phyloP scores from a whole-genome alignment of 768 basidiomycete species.

The Termitomyces eurrhizus region DNA sequence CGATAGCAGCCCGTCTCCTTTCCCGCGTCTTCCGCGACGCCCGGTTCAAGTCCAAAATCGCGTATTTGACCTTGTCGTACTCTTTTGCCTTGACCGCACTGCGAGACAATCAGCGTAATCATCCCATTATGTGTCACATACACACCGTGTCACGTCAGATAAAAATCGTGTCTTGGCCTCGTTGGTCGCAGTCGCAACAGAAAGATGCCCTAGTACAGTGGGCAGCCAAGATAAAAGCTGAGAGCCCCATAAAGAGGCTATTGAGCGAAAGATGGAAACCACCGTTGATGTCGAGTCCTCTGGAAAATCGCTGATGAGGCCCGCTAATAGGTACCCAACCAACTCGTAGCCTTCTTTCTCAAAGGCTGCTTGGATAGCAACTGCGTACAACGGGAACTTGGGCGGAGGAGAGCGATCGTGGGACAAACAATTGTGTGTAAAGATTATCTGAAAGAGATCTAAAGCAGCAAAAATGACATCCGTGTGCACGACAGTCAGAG shows the following conservation, averaged over 20 bases:
- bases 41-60: conserved; percentile 65
- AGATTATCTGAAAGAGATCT: conserved; percentile 71
- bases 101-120: background rate
- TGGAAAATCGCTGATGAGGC: conserved; percentile 84
- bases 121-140: conserved; percentile 12
- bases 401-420: conserved; percentile 40
- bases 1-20: conserved; percentile 43
- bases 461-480: conserved; percentile 81
- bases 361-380: conserved; percentile 56
- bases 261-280: conserved; percentile 71
- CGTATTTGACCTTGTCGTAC: conserved; percentile 81
- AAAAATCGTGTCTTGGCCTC: conserved; percentile 72
- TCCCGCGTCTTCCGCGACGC: conserved; percentile 73
- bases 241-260: conserved; percentile 62
- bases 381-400: conserved; percentile 59
- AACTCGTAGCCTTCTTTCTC: conserved; percentile 73
- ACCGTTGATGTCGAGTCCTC: conserved; percentile 76
- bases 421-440: conserved; percentile 73
- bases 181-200: conserved; percentile 53
- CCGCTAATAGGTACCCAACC: conserved; percentile 63
- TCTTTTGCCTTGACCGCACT: conserved; percentile 65
- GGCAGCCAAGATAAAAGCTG: conserved; percentile 74
- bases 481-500: conserved; percentile 77
- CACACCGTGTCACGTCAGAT: conserved; percentile 70
- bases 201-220: conserved; percentile 65